A percentile compares a stretch with the other conserved stretches of the same genome.
Conservation (phyloP, 768 basidiomycete genomes). For the Podaxis sp. region DNA sequence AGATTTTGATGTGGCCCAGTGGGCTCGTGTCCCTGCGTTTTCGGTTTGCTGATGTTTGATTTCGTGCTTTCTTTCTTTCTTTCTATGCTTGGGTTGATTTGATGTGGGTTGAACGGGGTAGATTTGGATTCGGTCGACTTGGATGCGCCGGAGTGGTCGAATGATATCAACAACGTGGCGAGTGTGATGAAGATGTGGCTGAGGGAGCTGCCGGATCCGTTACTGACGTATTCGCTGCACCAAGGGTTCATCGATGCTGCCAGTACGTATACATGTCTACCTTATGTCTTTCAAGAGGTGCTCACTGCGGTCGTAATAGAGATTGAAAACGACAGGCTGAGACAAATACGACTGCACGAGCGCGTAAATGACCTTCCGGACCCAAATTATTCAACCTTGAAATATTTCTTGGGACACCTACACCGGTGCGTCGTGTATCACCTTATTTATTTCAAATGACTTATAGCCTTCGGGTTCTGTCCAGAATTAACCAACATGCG, state of each 20-base stretch:
- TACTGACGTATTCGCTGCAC: conserved; percentile 81
- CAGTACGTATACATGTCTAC: conserved; percentile 50
- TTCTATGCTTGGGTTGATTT: background rate
- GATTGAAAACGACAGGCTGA: conserved; percentile 90
- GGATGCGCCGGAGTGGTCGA: conserved; percentile 84
- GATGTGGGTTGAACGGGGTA: conserved; percentile 19
- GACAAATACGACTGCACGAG: conserved; percentile 95
- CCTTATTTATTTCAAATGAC: background rate
- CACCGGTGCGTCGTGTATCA: conserved; percentile 57
- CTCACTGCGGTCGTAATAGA: conserved; percentile 37
- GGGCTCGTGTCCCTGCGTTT: too few species aligned
- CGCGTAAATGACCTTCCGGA: conserved; percentile 97
- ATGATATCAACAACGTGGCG: conserved; percentile 95
- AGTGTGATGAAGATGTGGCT: conserved; percentile 95
- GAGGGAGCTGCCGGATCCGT: conserved; percentile 91
- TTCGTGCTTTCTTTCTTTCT: background rate
- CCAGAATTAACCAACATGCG: conserved; percentile 74
- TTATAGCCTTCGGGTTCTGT: conserved; percentile 1
- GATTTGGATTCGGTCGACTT: conserved; percentile 89
- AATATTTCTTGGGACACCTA: conserved; percentile 93
- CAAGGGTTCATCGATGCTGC: conserved; percentile 95
- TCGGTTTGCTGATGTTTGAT: too few species aligned
- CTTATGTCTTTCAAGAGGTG: conserved; percentile 2
- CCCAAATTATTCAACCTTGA: conserved; percentile 97
- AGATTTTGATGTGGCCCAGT: too few species aligned